Evolutionary conservation across 768 basidiomycete species (phyloP), one percentile per base, ranked within the genome.

Genomic region (Coprinopsis sp.): DNA sequence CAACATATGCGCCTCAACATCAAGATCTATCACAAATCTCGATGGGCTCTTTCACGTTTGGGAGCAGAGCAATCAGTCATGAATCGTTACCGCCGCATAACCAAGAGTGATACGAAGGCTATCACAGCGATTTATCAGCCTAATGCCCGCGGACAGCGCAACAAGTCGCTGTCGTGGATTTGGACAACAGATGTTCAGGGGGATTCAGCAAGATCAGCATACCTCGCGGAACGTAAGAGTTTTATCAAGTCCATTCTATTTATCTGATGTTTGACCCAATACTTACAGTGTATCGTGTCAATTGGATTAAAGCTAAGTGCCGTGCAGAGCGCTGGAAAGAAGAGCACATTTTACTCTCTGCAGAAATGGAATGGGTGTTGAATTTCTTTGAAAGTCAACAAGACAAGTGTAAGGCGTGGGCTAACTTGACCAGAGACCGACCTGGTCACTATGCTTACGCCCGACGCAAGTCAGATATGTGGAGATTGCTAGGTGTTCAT

Each of bases 101-200:
- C 11, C 7, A 10, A 10, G 18, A 18, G 19, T 10, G 27, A 47
- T 31, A 39, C 37, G 14, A 39, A 24, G 27, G 46, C 46, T 11
- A 29, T 47, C 3, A 47, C 46, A 6, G 21, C 28, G 1, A 25
- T 47, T 12, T 47, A 39, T 16, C 21, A 47, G 4, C 37, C 37
- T 5, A 47, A 47, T 23, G 19, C 14, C 8, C 21, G 30, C 2
- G 45, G 36, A 11, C 21, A 34, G 8, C 3, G 44, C 3, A 37
- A 33, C 6, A 27, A 33, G 4, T 7, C 12, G 8, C 16, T 45
- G 3, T 36, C 44, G 6, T 45, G 44, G 44, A 45, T 45, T 16
- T 45, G 44, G 44, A 31, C 19, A 1, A n/a, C 36, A 3, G 18
- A 24, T n/a, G 22, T 45, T 37, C 10, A 10, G 34, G 18, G 7